Conservation (phyloP, 2,329 filamentous ascomycete genomes). For the Beauveria asiatica region DNA sequence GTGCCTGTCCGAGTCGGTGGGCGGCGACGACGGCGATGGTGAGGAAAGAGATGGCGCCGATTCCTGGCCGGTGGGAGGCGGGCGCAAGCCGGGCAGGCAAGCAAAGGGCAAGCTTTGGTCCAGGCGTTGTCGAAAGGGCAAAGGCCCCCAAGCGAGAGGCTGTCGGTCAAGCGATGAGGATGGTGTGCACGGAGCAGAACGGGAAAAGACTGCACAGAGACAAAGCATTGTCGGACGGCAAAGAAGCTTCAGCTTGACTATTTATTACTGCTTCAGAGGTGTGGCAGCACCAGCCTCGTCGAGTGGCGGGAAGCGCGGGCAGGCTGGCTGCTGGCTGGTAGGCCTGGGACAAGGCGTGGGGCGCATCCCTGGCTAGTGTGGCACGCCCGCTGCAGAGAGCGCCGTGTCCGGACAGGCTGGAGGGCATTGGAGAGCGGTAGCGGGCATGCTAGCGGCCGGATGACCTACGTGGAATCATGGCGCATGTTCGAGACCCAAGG, state of each 20-base stretch:
- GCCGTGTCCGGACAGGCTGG: slow-evolving; percentile 7
- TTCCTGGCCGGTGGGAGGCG: neutral
- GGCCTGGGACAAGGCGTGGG: neutral
- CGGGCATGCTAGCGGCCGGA: slow-evolving; percentile 3
- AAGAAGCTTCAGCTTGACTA: neutral
- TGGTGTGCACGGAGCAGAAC: neutral
- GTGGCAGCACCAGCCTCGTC: neutral
- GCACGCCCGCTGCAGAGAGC: slow-evolving; percentile 8
- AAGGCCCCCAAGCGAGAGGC: neutral
- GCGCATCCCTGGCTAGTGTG: slow-evolving; percentile 7
- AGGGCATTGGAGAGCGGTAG: slow-evolving; percentile 2
- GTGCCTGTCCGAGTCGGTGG: neutral
- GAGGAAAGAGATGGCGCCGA: neutral
- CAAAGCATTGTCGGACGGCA: neutral
- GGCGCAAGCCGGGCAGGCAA: neutral
- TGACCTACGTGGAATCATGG: slow-evolving; percentile 5
- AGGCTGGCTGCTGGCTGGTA: neutral
- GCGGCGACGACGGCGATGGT: slow-evolving; percentile 2
- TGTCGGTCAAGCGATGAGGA: slow-evolving; percentile 4
- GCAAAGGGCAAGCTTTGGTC: neutral
- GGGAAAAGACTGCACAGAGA: neutral
- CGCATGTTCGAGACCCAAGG: slow-evolving; percentile 7
- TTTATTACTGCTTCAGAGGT: neutral
- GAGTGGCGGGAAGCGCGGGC: neutral
- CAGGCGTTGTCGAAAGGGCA: neutral